Conservation (phyloP, 2,329 filamentous ascomycete genomes). For the Fusarium albosuccineum region DNA sequence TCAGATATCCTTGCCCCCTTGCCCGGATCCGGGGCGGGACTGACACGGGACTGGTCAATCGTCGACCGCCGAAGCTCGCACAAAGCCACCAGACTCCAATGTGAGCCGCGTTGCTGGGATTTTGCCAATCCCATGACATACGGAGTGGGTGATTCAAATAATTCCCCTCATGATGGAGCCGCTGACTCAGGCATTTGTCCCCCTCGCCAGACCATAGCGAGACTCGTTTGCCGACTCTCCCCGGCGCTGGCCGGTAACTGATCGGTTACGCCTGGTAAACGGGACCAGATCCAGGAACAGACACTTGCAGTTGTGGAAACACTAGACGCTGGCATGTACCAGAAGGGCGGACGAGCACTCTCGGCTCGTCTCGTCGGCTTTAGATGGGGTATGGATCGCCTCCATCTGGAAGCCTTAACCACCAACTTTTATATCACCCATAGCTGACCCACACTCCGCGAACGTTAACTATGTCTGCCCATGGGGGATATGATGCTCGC, state of each 20-base stretch:
- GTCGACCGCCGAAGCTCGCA: background rate
- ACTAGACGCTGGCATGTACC: background rate
- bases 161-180: background rate
- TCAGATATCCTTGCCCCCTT: background rate
- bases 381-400: background rate
- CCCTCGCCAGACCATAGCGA: background rate
- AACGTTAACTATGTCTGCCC: background rate
- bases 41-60: background rate
- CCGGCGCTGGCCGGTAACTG: background rate
- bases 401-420: conserved; percentile 5
- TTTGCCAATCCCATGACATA: conserved; percentile 4
- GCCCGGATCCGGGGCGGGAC: background rate
- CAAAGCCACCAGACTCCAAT: background rate
- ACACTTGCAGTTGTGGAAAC: background rate
- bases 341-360: background rate
- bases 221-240: background rate
- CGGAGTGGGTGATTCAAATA: background rate
- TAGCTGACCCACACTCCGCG: background rate
- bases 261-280: background rate
- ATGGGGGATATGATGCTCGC: background rate
- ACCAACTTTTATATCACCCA: background rate
- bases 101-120: conserved; percentile 7
- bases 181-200: background rate
- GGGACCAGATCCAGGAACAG: background rate
- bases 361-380: background rate